These are phyloP conservation scores for Botrytis paeoniae DNA, from an alignment of 2,329 filamentous ascomycete genomes.

Conservation along the genomic window DNA sequence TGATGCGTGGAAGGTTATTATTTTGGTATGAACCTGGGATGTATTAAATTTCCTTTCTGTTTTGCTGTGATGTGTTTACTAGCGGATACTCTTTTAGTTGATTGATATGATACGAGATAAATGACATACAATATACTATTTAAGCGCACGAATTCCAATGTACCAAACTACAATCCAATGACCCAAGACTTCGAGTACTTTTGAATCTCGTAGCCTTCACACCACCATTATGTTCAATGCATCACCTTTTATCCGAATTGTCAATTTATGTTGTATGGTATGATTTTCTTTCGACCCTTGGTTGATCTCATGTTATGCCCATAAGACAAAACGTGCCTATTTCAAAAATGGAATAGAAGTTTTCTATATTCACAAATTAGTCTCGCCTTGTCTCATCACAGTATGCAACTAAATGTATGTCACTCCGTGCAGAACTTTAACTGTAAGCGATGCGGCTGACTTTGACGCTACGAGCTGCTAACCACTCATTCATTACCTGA, in stretches of 20 bases:
- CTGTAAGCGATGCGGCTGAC: no score
- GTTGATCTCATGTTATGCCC: background rate
- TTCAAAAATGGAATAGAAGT: background rate
- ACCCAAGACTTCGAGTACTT: background rate
- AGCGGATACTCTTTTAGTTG: background rate
- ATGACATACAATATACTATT: background rate
- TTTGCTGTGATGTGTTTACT: slow-evolving; percentile 3
- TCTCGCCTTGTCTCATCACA: background rate
- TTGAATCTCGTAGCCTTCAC: background rate
- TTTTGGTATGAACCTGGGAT: background rate
- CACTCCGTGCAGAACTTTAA: background rate
- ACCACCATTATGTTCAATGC: background rate
- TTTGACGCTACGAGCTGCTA: slow-evolving; percentile 2
- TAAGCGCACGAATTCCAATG: background rate
- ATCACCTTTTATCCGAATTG: background rate
- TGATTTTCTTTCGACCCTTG: background rate
- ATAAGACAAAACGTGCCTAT: background rate
- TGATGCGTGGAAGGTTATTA: background rate
- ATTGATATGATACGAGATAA: slow-evolving; percentile 4
- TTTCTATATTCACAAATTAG: background rate
- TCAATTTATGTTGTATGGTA: background rate
- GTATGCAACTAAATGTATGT: background rate
- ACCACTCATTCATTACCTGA: background rate
- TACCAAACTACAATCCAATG: background rate
- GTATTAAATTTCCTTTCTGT: background rate